These are phyloP conservation scores for Platanthera guangdongensis DNA, from an alignment of 106 monocot genomes.

Conservation along the genomic window DNA sequence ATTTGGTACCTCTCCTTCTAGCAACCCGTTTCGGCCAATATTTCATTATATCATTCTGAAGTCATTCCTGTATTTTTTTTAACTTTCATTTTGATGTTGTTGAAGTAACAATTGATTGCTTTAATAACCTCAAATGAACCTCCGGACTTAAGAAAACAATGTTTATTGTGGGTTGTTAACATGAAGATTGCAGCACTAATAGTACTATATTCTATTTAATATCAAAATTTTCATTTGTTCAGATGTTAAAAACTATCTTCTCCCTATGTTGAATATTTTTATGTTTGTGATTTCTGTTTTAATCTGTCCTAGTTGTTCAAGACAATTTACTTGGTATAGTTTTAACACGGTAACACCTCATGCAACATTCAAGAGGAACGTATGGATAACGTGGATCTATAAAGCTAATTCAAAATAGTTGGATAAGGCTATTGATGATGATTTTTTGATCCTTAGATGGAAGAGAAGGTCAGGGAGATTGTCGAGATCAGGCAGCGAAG, in stretches of 20 bases:
- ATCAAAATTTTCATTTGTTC: neutral
- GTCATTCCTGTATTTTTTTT: no score
- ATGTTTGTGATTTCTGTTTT: neutral
- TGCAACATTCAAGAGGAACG: neutral
- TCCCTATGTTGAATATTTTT: neutral
- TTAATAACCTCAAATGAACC: neutral
- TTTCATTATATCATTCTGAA: no score
- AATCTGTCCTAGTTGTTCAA: no score
- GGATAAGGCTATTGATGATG: neutral
- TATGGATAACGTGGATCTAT: no score
- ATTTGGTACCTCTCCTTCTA: no score
- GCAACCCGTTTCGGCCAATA: no score
- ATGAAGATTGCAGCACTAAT: neutral
- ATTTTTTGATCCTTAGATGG: constrained; percentile 56
- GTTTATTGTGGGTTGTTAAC: neutral
- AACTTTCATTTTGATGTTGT: no score
- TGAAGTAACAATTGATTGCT: neutral
- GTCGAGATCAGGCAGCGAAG: constrained; percentile 96
- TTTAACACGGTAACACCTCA: neutral
- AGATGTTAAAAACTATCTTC: neutral
- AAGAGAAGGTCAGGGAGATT: constrained; percentile 95
- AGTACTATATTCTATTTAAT: neutral
- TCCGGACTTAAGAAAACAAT: neutral
- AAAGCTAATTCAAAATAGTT: no score
- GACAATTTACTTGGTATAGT: no score